phyloP scores from a whole-genome alignment of 2,329 filamentous ascomycete species.

The Emmonsiellopsis sp. region DNA sequence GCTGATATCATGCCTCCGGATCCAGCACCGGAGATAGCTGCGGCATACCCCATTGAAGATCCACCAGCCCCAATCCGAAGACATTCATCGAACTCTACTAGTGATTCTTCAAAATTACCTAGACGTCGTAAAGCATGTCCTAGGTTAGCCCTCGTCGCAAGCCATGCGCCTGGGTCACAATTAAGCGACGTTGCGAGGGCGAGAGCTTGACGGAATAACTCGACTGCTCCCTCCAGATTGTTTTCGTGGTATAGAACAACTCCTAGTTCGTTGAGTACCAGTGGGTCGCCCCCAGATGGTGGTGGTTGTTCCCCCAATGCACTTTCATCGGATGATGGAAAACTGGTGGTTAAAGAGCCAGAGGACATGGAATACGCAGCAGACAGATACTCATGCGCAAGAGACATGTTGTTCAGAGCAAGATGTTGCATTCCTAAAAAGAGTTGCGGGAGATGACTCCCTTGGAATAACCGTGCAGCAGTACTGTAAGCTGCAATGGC shows the following conservation, averaged over 20 bases:
- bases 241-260: slow-evolving; percentile 93
- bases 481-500: slow-evolving; percentile 97
- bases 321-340: slow-evolving; percentile 16
- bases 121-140: slow-evolving; percentile 76
- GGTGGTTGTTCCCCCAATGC: slow-evolving; percentile 50
- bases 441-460: slow-evolving; percentile 88
- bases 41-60: slow-evolving; percentile 66
- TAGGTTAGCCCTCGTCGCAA: slow-evolving; percentile 77
- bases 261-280: slow-evolving; percentile 91
- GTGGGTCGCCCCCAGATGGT: slow-evolving; percentile 52
- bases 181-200: slow-evolving; percentile 70
- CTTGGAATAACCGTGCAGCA: slow-evolving; percentile 87
- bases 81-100: slow-evolving; percentile 79
- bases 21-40: slow-evolving; percentile 40
- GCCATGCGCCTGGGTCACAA: slow-evolving; percentile 70
- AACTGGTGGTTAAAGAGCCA: slow-evolving; percentile 24
- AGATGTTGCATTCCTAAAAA: slow-evolving; percentile 99
- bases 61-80: slow-evolving; percentile 67
- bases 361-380: slow-evolving; percentile 62
- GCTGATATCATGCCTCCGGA: slow-evolving; percentile 25
- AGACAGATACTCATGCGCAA: slow-evolving; percentile 89
- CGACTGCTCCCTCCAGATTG: slow-evolving; percentile 62
- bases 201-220: slow-evolving; percentile 69
- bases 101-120: slow-evolving; percentile 58
- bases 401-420: slow-evolving; percentile 83